Evolutionary conservation across 2,329 filamentous ascomycete species (phyloP).

Genomic region (Fusarium denticulatum): DNA sequence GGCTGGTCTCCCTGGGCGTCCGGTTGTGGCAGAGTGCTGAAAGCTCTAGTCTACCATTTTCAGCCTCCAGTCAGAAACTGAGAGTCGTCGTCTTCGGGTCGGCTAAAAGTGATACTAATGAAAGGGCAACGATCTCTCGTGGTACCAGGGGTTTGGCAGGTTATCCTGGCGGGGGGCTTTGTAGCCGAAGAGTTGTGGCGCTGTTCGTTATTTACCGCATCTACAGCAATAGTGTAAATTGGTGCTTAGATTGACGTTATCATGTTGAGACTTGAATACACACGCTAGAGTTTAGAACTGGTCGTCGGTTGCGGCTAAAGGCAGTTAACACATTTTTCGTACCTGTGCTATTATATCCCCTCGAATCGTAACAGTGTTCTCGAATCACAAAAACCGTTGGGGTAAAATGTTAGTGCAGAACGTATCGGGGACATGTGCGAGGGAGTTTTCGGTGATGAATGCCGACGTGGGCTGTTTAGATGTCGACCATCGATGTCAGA

Average conservation of each 20-base stretch:
- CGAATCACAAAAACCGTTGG: slow-evolving; percentile 15
- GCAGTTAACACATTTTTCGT: not conserved
- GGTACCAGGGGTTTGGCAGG: not conserved
- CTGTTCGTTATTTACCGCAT: slow-evolving; percentile 20
- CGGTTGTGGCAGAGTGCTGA: not conserved
- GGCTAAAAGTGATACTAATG: slow-evolving; percentile 26
- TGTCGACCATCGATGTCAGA: not conserved
- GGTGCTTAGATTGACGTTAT: slow-evolving; percentile 1
- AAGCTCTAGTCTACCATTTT: not conserved
- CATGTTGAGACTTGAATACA: slow-evolving; percentile 6
- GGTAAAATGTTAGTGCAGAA: slow-evolving; percentile 1
- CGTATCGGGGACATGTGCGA: not conserved
- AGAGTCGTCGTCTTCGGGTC: not conserved
- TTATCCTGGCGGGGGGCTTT: slow-evolving; percentile 9
- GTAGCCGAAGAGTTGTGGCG: slow-evolving; percentile 32
- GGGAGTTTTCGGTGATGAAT: slow-evolving; percentile 8
- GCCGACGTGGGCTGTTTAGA: slow-evolving; percentile 5
- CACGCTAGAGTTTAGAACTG: slow-evolving; percentile 5
- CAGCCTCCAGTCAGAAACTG: not conserved
- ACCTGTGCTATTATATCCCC: not conserved
- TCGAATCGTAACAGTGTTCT: slow-evolving; percentile 6
- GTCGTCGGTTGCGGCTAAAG: slow-evolving; percentile 4
- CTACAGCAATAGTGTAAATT: not conserved
- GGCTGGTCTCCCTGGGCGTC: slow-evolving; percentile 19
- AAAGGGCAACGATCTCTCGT: slow-evolving; percentile 4